phyloP scores from a whole-genome alignment of 345 rosid species.

The Iberis pinnata region DNA sequence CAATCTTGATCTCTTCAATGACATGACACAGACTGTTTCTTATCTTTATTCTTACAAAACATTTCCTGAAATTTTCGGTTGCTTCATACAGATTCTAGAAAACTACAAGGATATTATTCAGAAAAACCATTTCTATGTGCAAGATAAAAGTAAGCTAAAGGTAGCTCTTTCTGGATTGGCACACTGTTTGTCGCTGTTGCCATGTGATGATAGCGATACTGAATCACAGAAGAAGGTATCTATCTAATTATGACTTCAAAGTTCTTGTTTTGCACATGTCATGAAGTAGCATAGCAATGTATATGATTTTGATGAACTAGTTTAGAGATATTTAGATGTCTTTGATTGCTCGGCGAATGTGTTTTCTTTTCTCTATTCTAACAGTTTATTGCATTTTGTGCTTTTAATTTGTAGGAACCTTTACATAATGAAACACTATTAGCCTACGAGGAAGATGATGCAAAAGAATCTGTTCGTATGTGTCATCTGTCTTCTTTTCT shows the following conservation, averaged over 20 bases:
- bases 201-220: conserved; percentile 35
- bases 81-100: conserved; percentile 55
- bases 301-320: conserved; percentile 6
- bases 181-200: conserved; percentile 64
- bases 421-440: conserved; percentile 37
- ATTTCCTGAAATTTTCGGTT: background rate
- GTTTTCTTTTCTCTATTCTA: too few species aligned
- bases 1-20: conserved; percentile 6
- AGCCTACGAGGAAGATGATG: conserved; percentile 48
- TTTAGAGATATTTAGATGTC: conserved; percentile 10
- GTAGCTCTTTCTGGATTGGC: conserved; percentile 62
- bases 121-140: conserved; percentile 54
- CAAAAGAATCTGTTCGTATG: conserved; percentile 54
- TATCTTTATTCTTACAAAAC: background rate
- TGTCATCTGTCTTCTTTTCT: conserved; percentile 16
- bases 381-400: too few species aligned
- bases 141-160: conserved; percentile 67
- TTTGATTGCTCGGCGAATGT: too few species aligned
- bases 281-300: conserved; percentile 3
- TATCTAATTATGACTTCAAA: background rate
- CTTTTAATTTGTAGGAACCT: conserved; percentile 14
- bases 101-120: conserved; percentile 62
- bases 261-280: conserved; percentile 15
- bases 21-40: background rate
- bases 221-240: conserved; percentile 40